These are phyloP conservation scores for Trichoderma sp. DNA, from an alignment of 2,329 filamentous ascomycete genomes.

Conservation along the genomic window DNA sequence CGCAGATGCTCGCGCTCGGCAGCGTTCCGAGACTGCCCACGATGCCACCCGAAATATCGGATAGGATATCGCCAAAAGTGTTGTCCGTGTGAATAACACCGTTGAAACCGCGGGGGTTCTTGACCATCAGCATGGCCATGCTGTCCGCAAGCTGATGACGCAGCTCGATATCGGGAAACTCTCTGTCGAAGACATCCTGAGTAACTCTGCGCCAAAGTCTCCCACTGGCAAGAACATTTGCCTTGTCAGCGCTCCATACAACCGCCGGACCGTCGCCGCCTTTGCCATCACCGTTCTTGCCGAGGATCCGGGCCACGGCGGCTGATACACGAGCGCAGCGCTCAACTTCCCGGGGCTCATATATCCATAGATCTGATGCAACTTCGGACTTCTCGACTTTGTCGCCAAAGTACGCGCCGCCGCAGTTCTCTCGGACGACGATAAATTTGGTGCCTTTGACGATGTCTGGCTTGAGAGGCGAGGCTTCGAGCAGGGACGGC, in stretches of 20 bases:
- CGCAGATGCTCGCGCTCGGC: constrained; percentile 44
- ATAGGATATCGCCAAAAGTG: constrained; percentile 47
- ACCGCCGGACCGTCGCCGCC: constrained; percentile 34
- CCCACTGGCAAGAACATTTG: constrained; percentile 50
- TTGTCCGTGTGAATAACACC: constrained; percentile 48
- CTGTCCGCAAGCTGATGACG: constrained; percentile 47
- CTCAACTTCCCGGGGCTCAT: constrained; percentile 44
- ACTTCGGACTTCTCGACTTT: constrained; percentile 43
- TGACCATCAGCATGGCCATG: constrained; percentile 47
- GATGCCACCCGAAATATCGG: constrained; percentile 45
- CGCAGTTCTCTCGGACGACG: constrained; percentile 49
- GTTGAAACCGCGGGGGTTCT: constrained; percentile 45
- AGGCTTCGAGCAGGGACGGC: constrained; percentile 38
- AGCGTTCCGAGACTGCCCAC: constrained; percentile 44
- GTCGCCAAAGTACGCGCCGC: constrained; percentile 48
- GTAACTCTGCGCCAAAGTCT: constrained; percentile 48
- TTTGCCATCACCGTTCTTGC: constrained; percentile 25
- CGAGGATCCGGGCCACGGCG: constrained; percentile 39
- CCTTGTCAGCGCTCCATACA: constrained; percentile 50
- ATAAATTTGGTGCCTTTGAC: constrained; percentile 47
- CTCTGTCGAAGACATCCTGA: constrained; percentile 38
- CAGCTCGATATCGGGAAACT: constrained; percentile 43
- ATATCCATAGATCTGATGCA: constrained; percentile 48
- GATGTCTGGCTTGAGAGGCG: constrained; percentile 44
- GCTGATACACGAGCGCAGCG: constrained; percentile 46